Conservation (phyloP, 139 green algal genomes). For the Pedinophyceae sp. region DNA sequence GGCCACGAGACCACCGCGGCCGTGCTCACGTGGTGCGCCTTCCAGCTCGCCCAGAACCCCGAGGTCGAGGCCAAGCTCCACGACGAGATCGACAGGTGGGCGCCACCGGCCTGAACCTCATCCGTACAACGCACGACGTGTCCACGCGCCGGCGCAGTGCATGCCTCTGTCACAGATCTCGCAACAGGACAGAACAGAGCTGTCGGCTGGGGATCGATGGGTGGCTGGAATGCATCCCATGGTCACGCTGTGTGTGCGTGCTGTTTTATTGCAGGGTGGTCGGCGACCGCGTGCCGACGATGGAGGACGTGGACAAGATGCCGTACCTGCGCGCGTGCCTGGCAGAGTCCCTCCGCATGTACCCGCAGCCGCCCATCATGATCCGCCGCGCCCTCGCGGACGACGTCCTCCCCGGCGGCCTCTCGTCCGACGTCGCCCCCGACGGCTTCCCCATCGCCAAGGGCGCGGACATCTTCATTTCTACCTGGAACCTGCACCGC, state of each 20-base stretch:
- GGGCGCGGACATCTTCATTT: constrained; percentile 95
- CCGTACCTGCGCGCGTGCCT: constrained; percentile 44
- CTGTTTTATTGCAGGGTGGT: constrained; percentile 17
- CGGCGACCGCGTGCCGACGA: constrained; percentile 32
- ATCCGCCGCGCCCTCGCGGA: constrained; percentile 67
- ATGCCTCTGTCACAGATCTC: too few relatives aligned
- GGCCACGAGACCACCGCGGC: constrained; percentile 94
- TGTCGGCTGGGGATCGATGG: too few relatives aligned
- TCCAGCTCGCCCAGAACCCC: constrained; percentile 22
- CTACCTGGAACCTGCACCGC: constrained; percentile 93
- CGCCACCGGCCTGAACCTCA: too few relatives aligned
- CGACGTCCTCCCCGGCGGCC: constrained; percentile 58
- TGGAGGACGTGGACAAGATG: constrained; percentile 50
- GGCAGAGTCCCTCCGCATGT: constrained; percentile 78
- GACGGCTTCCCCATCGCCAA: constrained; percentile 74
- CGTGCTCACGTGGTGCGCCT: constrained; percentile 51
- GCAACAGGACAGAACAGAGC: too few relatives aligned
- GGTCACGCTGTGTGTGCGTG: not conserved
- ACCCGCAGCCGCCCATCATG: constrained; percentile 91
- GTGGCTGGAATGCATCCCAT: not conserved
- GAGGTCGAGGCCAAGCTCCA: constrained; percentile 38
- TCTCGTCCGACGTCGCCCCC: constrained; percentile 19
- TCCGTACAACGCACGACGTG: too few relatives aligned
- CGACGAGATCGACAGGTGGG: constrained; percentile 61
- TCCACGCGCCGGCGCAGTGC: too few relatives aligned